These are phyloP conservation scores for Boletus fagicola DNA, from an alignment of 768 basidiomycete genomes.

Conservation along the genomic window DNA sequence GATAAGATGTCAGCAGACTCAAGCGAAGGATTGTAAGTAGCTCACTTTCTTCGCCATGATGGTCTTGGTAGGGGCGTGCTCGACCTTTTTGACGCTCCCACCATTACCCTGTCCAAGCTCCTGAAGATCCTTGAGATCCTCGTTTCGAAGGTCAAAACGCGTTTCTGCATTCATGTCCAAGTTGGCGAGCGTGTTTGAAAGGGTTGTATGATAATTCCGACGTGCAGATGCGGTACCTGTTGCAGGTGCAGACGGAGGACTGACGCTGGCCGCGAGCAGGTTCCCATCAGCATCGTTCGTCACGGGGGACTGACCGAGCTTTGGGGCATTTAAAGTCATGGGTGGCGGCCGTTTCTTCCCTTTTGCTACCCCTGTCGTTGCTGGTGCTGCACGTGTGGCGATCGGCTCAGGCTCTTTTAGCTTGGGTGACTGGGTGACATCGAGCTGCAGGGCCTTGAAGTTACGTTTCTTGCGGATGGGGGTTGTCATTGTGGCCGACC, in stretches of 20 bases:
- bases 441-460: slow-evolving; percentile 82
- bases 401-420: slow-evolving; percentile 43
- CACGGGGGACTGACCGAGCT: slow-evolving; percentile 43
- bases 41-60: slow-evolving; percentile 98
- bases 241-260: slow-evolving; percentile 51
- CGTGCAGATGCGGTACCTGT: slow-evolving; percentile 51
- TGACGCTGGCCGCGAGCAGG: slow-evolving; percentile 46
- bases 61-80: slow-evolving; percentile 86
- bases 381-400: slow-evolving; percentile 48
- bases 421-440: slow-evolving; percentile 46
- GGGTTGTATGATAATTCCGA: slow-evolving; percentile 73
- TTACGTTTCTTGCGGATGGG: slow-evolving; percentile 89
- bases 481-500: slow-evolving; percentile 39
- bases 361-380: slow-evolving; percentile 36
- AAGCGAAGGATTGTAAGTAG: neutral
- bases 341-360: slow-evolving; percentile 77
- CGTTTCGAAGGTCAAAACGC: slow-evolving; percentile 80
- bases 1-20: neutral
- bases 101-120: slow-evolving; percentile 97
- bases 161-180: slow-evolving; percentile 84
- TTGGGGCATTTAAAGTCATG: slow-evolving; percentile 77
- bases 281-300: slow-evolving; percentile 37
- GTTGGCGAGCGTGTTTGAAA: slow-evolving; percentile 82
- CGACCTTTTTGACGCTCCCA: slow-evolving; percentile 94
- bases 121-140: slow-evolving; percentile 85